Base-by-base conservation (phyloP, 805 yeast genomes). In the Zygosaccharomyces gambellarensis region DNA sequence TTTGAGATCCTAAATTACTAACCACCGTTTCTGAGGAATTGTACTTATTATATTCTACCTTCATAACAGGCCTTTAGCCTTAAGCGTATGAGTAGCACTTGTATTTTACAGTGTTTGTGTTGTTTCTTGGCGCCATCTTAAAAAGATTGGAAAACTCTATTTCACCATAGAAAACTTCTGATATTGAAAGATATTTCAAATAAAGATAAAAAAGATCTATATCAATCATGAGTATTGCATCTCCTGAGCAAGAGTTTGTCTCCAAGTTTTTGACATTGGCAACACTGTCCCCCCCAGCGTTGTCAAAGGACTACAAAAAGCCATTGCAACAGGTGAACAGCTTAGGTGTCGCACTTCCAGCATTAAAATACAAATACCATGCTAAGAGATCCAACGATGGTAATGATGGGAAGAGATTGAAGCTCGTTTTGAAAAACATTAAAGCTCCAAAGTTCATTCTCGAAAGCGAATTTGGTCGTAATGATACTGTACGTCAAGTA, bases 371-470 rank as follows among this genome's bases (percentile, higher is more conserved):
- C 67, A 56, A 76, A 71, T 56, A 69, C 50, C 60, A 62, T 27
- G 63, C 62, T 22, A 53, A 50, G 10, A 57, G 57, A 41, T 43
- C 45, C 9, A 58, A 51, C 29, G 49, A 46, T 10, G 22, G 30
- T 12, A 32, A 47, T 11, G 14, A 48, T 10, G 39, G 23, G 2
- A 22, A 36, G 19, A 36, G 43, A 3, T 23, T 58, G 17, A 50
- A 53, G 11, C 67, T 77, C 12, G 58, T 65, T 4, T 73, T 87
- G 62, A 84, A 83, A 65, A 84, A 90, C 28, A 77, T 88, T 47
- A 81, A 82, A 58, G 79, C 84, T 4, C 95, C 95, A 5, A 86
- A 82, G 61, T 85, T 87, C 65, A 63, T 69, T 34, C 54, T 70
- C 12, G 55, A 61, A 12, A 53, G 64, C 21, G 53, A 62, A 21